Conservation (phyloP, 495 filamentous ascomycete species). For the Tricharina praecox region DNA sequence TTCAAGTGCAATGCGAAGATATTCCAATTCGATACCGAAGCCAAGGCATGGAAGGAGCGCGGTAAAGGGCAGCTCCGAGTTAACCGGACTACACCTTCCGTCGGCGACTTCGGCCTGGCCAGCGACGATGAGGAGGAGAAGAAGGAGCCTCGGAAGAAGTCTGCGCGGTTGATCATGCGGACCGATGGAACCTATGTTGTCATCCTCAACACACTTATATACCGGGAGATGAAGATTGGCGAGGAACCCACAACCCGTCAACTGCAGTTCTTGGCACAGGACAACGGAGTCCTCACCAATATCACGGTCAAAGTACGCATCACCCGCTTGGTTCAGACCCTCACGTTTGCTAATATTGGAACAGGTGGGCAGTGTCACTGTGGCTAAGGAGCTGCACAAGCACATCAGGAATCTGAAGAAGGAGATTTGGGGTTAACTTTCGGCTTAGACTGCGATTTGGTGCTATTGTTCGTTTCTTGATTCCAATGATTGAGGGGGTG, state of each 20-base stretch:
- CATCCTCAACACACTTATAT: slow-evolving; percentile 48
- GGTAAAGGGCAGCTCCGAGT: slow-evolving; percentile 50
- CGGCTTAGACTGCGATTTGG: neutral
- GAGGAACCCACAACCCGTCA: slow-evolving; percentile 31
- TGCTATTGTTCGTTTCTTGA: neutral
- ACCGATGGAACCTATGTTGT: slow-evolving; percentile 50
- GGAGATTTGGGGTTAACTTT: slow-evolving; percentile 9
- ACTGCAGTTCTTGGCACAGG: slow-evolving; percentile 36
- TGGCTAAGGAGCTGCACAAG: slow-evolving; percentile 22
- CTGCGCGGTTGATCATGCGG: slow-evolving; percentile 48
- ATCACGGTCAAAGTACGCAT: neutral
- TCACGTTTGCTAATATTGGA: slow-evolving; percentile 28
- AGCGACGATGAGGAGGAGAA: slow-evolving; percentile 23
- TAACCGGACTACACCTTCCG: slow-evolving; percentile 34
- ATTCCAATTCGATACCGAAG: slow-evolving; percentile 39
- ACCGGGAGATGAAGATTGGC: slow-evolving; percentile 44
- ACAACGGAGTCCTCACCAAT: slow-evolving; percentile 11
- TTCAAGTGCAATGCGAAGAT: slow-evolving; percentile 50
- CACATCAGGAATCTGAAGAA: slow-evolving; percentile 20
- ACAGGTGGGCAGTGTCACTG: slow-evolving; percentile 10
- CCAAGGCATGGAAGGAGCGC: slow-evolving; percentile 52
- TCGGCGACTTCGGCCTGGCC: slow-evolving; percentile 18
- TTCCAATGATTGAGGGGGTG: no score
- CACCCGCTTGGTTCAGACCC: neutral
- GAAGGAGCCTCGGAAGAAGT: slow-evolving; percentile 23